These are phyloP conservation scores for Cladophialophora exuberans DNA, from an alignment of 2,329 filamentous ascomycete genomes.

Conservation along the genomic window DNA sequence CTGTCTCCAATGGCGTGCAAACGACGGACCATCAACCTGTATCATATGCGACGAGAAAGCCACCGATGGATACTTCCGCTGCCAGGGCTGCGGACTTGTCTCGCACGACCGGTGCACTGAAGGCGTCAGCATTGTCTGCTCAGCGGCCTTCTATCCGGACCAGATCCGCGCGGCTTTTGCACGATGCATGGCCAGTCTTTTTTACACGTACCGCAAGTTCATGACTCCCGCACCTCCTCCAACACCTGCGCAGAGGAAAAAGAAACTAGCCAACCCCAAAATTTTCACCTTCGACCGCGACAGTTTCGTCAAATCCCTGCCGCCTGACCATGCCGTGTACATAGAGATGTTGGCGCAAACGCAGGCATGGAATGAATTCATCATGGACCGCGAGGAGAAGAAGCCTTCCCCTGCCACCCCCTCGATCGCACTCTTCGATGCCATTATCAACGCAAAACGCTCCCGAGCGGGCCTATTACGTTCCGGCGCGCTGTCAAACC, in stretches of 20 bases:
- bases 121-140: constrained; percentile 67
- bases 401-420: constrained; percentile 47
- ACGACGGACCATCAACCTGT: constrained; percentile 50
- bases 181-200: constrained; percentile 68
- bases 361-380: constrained; percentile 68
- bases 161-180: constrained; percentile 70
- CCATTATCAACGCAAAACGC: constrained; percentile 66
- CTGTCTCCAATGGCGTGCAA: constrained; percentile 49
- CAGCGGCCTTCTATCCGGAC: constrained; percentile 67
- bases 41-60: constrained; percentile 59
- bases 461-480: constrained; percentile 61
- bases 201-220: constrained; percentile 70
- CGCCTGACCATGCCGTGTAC: constrained; percentile 67
- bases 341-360: constrained; percentile 66
- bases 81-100: constrained; percentile 51
- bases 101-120: constrained; percentile 63
- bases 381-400: constrained; percentile 63
- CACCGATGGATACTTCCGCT: constrained; percentile 59
- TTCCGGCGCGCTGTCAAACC: constrained; percentile 17
- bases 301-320: constrained; percentile 66
- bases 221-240: constrained; percentile 61
- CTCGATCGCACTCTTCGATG: constrained; percentile 63
- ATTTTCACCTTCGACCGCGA: constrained; percentile 69
- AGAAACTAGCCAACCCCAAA: constrained; percentile 28
- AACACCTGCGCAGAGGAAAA: constrained; percentile 65